Evolutionary conservation across 2,329 filamentous ascomycete species (phyloP).

Genomic region (Monosporascus cannonballus): DNA sequence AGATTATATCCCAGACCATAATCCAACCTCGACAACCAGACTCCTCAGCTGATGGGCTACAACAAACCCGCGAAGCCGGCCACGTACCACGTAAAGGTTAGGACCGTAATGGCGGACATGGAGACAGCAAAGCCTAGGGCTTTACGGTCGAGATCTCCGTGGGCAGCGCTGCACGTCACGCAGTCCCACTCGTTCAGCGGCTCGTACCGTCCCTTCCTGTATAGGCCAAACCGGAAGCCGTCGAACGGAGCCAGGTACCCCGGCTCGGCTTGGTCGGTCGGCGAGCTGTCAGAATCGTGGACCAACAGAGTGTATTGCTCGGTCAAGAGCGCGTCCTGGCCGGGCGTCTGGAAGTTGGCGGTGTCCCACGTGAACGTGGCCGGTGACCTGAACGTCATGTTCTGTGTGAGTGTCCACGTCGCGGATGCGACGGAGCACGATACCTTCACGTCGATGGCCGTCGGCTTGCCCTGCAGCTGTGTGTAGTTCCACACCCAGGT

Average conservation of each 20-base stretch:
- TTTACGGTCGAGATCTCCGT: slow-evolving; percentile 39
- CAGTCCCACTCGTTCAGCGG: slow-evolving; percentile 48
- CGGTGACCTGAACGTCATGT: slow-evolving; percentile 52
- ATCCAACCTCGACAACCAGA: not conserved
- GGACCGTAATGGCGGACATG: slow-evolving; percentile 50
- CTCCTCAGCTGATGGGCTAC: slow-evolving; percentile 7
- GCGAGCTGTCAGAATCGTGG: slow-evolving; percentile 48
- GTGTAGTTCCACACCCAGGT: slow-evolving; percentile 64
- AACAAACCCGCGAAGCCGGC: slow-evolving; percentile 38
- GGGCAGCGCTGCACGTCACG: slow-evolving; percentile 49
- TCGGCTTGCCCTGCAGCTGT: slow-evolving; percentile 49
- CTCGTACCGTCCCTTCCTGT: slow-evolving; percentile 45
- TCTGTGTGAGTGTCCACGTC: slow-evolving; percentile 56
- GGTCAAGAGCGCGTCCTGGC: slow-evolving; percentile 41
- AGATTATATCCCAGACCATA: slow-evolving; percentile 5
- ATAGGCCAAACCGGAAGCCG: slow-evolving; percentile 52
- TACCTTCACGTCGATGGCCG: slow-evolving; percentile 53
- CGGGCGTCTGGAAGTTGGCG: slow-evolving; percentile 38
- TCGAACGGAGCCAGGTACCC: slow-evolving; percentile 49
- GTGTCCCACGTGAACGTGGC: slow-evolving; percentile 56
- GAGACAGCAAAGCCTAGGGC: slow-evolving; percentile 44
- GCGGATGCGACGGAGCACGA: slow-evolving; percentile 46
- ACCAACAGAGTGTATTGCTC: slow-evolving; percentile 57
- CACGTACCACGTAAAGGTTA: slow-evolving; percentile 61
- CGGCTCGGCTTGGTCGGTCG: slow-evolving; percentile 43